phyloP scores from a whole-genome alignment of 2,329 filamentous ascomycete species.

The Aspergillus sp. region DNA sequence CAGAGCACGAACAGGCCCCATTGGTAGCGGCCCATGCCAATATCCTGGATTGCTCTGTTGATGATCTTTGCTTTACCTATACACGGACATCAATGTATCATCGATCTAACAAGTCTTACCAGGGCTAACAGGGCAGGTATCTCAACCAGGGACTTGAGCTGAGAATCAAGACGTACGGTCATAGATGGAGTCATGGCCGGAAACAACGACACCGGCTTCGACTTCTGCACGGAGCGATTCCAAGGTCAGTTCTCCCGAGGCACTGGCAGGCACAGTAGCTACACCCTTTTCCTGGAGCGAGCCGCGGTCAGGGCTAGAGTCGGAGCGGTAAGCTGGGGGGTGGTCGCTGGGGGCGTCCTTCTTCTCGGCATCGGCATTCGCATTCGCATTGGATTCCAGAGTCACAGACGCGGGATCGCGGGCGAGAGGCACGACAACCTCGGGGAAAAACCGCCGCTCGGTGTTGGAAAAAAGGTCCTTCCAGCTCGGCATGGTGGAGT shows the following conservation, averaged over 20 bases:
- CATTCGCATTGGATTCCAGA: background rate
- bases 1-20: constrained; percentile 80
- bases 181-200: constrained; percentile 65
- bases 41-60: constrained; percentile 82
- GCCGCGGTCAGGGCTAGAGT: background rate
- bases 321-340: background rate
- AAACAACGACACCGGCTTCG: constrained; percentile 56
- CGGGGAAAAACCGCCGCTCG: background rate
- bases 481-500: background rate
- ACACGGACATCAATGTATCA: background rate
- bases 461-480: background rate
- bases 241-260: constrained; percentile 55
- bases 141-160: background rate
- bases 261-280: too few relatives aligned
- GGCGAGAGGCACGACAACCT: background rate
- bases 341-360: too few relatives aligned
- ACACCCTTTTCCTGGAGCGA: constrained; percentile 19
- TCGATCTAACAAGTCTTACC: too few relatives aligned
- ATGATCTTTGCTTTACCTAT: constrained; percentile 74
- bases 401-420: background rate
- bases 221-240: constrained; percentile 69
- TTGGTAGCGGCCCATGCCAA: constrained; percentile 85
- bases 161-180: constrained; percentile 61
- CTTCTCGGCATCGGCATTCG: too few relatives aligned
- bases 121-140: background rate